These are phyloP conservation scores for Elongisporangium prolatum DNA, from an alignment of 352 stramenopile genomes.

Conservation along the genomic window DNA sequence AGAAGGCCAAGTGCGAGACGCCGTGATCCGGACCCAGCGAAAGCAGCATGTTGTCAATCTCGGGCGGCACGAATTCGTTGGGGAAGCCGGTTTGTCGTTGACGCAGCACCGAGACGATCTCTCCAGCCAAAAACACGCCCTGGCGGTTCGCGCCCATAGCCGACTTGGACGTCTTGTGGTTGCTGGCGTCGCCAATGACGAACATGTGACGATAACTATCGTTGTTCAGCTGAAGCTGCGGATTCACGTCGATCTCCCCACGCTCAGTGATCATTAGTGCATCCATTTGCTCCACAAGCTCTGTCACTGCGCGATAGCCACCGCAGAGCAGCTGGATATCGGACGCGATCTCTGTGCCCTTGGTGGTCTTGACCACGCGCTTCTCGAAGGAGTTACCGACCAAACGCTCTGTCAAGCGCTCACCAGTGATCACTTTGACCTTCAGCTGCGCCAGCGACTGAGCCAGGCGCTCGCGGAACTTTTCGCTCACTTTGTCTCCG, in stretches of 20 bases:
- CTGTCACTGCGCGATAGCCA: conserved; percentile 15
- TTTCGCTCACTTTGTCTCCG: conserved; percentile 31
- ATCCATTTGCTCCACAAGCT: conserved; percentile 37
- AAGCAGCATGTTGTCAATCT: conserved; percentile 22
- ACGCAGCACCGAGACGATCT: conserved; percentile 27
- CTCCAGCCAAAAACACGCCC: conserved; percentile 28
- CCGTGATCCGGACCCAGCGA: conserved; percentile 43
- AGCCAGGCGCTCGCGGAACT: conserved; percentile 35
- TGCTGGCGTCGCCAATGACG: conserved; percentile 47
- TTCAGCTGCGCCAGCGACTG: conserved; percentile 27
- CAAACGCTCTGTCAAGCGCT: conserved; percentile 41
- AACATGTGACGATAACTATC: conserved; percentile 45
- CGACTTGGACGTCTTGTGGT: conserved; percentile 39
- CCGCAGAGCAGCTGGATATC: conserved; percentile 34
- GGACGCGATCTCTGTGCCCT: conserved; percentile 44
- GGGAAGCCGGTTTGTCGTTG: conserved; percentile 27
- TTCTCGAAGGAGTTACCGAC: conserved; percentile 22
- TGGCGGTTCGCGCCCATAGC: conserved; percentile 32
- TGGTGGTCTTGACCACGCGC: conserved; percentile 34
- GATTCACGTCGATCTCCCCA: conserved; percentile 46
- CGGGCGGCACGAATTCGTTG: conserved; percentile 7
- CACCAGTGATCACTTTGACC: conserved; percentile 49
- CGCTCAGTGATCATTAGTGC: conserved; percentile 26
- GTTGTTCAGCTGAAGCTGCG: conserved; percentile 38
- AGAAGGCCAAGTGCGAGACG: conserved; percentile 47